phyloP scores from a whole-genome alignment of 2,329 filamentous ascomycete species.

The Fusarium succisae region DNA sequence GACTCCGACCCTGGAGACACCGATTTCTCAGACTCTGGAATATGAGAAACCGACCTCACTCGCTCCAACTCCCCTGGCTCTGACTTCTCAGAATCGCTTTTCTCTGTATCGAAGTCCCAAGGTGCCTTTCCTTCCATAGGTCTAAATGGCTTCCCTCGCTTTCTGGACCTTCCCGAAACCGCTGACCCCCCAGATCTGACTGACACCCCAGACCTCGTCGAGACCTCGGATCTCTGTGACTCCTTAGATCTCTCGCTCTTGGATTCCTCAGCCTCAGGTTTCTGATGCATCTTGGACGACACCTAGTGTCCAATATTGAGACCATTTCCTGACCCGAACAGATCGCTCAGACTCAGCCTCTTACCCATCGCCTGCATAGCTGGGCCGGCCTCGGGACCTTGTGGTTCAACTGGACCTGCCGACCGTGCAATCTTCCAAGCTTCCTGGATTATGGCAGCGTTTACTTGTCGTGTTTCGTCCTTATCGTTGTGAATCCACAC shows the following conservation, averaged over 20 bases:
- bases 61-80: not conserved
- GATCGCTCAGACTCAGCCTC: conserved; percentile 55
- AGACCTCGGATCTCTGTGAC: not conserved
- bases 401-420: conserved; percentile 41
- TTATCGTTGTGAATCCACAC: conserved; percentile 65
- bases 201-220: not conserved
- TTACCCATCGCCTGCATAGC: conserved; percentile 57
- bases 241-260: not conserved
- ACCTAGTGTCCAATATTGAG: conserved; percentile 32
- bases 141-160: not conserved
- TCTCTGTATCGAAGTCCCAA: not conserved
- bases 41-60: not conserved
- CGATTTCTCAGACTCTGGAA: not conserved
- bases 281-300: conserved; percentile 1
- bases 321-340: conserved; percentile 52
- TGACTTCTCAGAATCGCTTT: not conserved
- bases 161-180: not conserved
- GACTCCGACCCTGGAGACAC: conserved; percentile 5
- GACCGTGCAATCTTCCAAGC: conserved; percentile 53
- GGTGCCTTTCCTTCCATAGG: no score
- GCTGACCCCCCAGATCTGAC: not conserved
- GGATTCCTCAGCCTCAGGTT: not conserved
- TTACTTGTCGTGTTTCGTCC: conserved; percentile 54
- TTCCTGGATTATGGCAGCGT: conserved; percentile 54
- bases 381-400: conserved; percentile 50